These are phyloP conservation scores for Monosporozyma unispora DNA, from an alignment of 805 yeast species.

Conservation along the genomic window DNA sequence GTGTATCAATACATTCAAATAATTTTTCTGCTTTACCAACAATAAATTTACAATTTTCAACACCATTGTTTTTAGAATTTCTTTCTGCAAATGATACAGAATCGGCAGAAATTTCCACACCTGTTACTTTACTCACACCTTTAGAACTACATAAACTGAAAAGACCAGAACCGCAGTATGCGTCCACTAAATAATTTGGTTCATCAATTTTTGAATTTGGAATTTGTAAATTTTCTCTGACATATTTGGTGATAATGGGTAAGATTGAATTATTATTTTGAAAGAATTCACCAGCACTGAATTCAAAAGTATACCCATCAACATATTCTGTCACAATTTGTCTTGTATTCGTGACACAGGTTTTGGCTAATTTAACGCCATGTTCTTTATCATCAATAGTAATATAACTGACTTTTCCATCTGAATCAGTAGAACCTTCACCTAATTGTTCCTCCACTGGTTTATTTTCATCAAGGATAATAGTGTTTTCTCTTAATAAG, in stretches of 20 bases:
- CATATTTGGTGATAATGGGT: slow-evolving; percentile 76
- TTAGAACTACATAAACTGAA: slow-evolving; percentile 80
- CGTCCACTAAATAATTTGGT: slow-evolving; percentile 74
- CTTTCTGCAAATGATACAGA: slow-evolving; percentile 78
- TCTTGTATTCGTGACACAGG: slow-evolving; percentile 72
- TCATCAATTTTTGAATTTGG: slow-evolving; percentile 34
- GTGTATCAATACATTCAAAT: slow-evolving; percentile 69
- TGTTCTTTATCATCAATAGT: slow-evolving; percentile 25
- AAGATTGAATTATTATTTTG: slow-evolving; percentile 90
- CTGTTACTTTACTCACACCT: slow-evolving; percentile 76
- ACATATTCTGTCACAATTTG: slow-evolving; percentile 72
- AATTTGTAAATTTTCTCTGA: slow-evolving; percentile 55
- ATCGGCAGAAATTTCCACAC: slow-evolving; percentile 90
- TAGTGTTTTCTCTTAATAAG: slow-evolving; percentile 70
- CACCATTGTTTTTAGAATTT: slow-evolving; percentile 69
- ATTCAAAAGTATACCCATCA: slow-evolving; percentile 69
- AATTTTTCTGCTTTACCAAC: slow-evolving; percentile 90
- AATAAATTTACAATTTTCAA: slow-evolving; percentile 72
- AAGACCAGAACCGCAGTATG: slow-evolving; percentile 93
- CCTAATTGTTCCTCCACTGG: slow-evolving; percentile 30
- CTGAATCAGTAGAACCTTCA: slow-evolving; percentile 39
- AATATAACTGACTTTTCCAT: slow-evolving; percentile 33
- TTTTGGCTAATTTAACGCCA: slow-evolving; percentile 38
- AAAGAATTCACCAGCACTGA: slow-evolving; percentile 92
- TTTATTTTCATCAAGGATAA: slow-evolving; percentile 24